These are phyloP conservation scores for Jacaranda copaia DNA, from an alignment of 257 asterid species.

Conservation along the genomic window DNA sequence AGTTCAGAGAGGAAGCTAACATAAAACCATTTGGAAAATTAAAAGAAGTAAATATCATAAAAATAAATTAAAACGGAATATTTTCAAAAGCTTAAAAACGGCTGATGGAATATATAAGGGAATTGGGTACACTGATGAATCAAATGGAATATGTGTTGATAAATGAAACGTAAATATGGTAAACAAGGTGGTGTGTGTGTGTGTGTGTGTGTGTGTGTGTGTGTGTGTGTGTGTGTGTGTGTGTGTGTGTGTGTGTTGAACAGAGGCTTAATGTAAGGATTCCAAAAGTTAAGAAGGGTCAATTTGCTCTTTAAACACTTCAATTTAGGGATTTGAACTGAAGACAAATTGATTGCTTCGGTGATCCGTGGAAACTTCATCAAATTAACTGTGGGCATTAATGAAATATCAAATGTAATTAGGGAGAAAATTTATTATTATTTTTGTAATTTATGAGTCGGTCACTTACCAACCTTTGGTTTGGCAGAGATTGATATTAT, in stretches of 20 bases:
- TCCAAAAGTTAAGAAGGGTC: not conserved
- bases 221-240: too few relatives aligned
- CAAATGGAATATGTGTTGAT: not conserved
- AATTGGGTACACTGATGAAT: not conserved
- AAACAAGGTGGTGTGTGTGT: not conserved
- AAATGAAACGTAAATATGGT: not conserved
- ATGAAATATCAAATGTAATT: constrained; percentile 8
- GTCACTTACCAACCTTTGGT: not conserved
- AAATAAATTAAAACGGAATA: not conserved
- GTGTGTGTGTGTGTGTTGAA: not conserved
- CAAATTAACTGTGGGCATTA: constrained; percentile 5
- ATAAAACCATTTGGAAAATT: not conserved
- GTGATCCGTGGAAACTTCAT: constrained; percentile 23
- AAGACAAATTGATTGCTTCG: constrained; percentile 15
- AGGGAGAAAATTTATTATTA: not conserved
- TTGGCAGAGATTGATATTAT: constrained; percentile 3
- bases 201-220: not conserved
- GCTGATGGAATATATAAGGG: not conserved
- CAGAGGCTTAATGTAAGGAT: not conserved
- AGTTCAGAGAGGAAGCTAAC: not conserved
- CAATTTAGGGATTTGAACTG: constrained; percentile 12
- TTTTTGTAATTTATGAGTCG: not conserved
- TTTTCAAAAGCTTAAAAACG: not conserved
- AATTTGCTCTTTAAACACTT: not conserved
- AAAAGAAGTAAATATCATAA: not conserved